Evolutionary conservation across 768 basidiomycete genomes (phyloP), one percentile per base, ranked within the genome.

Genomic region (Pulveroboletus ravenelii): DNA sequence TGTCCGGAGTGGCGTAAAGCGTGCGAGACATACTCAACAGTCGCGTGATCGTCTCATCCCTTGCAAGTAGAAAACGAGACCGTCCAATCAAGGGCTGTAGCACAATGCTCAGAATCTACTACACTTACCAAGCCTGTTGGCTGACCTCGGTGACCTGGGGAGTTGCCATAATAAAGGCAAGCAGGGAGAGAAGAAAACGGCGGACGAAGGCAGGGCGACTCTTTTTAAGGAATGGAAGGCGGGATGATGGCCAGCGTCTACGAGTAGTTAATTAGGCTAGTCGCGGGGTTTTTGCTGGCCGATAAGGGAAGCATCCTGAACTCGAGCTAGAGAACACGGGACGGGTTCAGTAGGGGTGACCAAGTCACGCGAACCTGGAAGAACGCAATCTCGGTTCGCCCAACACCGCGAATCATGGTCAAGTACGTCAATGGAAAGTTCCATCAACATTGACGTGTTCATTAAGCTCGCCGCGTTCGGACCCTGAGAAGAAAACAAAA

Each of bases 31-130:
- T 65, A 87, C 85, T 78, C 65, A 83, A 65, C 58, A 88, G 71
- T 58, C 78, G 76, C 46, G 73, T 73, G 53, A 88, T 72, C 50
- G 81, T 77, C 43, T 85, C 84, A 62, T 86, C 84, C 85, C 85
- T 85, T 60, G 45, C 39, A 37, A 54, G 48, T n/a, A 51, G 57
- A 57, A 57, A 58, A 54, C 50, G 57, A 38, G 52, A 47, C 25
- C 43, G 54, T 45, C 43, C 57, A 45, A 55, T 58, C 44, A 64
- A 58, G 47, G 51, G 47, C 49, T 58, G 35, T 50, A 45, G 38
- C 34, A 39, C 38, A 27, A 51, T 10, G 32, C 53, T 56, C 41
- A 54, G 47, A 23, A 54, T 44, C 18, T 32, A 34, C 41, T 50
- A 54, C 47, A 73, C 80, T 65, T 52, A 85, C 85, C 85, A 87